phyloP scores from a whole-genome alignment of 306 rosid genomes.

The Castanea sativa region DNA sequence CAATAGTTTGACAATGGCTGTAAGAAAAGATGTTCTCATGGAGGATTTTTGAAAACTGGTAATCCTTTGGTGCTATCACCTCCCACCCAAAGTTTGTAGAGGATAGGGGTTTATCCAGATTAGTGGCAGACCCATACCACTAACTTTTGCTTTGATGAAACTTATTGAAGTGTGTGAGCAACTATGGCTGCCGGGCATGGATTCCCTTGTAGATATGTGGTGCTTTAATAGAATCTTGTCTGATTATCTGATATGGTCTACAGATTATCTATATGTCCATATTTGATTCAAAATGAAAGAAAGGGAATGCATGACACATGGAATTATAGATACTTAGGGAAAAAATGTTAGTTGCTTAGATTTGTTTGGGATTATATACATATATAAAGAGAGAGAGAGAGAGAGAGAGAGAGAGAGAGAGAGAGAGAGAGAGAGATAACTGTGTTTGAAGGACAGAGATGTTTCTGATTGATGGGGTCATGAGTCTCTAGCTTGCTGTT shows the following conservation, averaged over 20 bases:
- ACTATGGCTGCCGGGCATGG: not conserved
- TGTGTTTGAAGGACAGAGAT: too few relatives aligned
- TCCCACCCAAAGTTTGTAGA: not conserved
- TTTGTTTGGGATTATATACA: too few relatives aligned
- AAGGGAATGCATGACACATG: too few relatives aligned
- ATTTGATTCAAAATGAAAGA: too few relatives aligned
- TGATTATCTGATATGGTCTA: not conserved
- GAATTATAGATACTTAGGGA: too few relatives aligned
- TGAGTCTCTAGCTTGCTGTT: too few relatives aligned
- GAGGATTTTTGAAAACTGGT: not conserved
- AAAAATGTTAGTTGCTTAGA: too few relatives aligned
- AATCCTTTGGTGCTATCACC: not conserved
- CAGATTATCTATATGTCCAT: too few relatives aligned
- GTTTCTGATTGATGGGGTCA: too few relatives aligned
- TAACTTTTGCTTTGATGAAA: not conserved
- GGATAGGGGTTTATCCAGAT: not conserved
- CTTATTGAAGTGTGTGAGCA: not conserved
- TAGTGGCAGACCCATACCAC: not conserved
- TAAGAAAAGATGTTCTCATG: not conserved
- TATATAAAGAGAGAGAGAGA: too few relatives aligned
- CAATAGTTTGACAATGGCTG: not conserved
- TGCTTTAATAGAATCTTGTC: not conserved
- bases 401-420: too few relatives aligned
- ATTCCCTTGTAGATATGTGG: not conserved
- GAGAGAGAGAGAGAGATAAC: too few relatives aligned